These are phyloP conservation scores for Lagenaria siceraria DNA, from an alignment of 306 rosid genomes.

Conservation along the genomic window DNA sequence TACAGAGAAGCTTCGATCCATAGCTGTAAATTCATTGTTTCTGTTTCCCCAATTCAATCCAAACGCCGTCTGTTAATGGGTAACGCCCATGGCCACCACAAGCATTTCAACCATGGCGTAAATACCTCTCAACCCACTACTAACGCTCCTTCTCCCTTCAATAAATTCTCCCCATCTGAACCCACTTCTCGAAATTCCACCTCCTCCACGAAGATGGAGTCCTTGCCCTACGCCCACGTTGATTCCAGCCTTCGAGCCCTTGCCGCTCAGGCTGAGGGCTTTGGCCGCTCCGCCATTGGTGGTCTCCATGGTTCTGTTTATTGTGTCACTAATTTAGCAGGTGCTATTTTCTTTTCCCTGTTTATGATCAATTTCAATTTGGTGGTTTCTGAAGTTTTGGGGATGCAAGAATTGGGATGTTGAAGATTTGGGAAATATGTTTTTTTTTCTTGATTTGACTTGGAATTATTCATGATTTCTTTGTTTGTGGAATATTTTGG, in stretches of 20 bases:
- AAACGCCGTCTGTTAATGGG: slow-evolving; percentile 38
- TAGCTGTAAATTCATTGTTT: no score
- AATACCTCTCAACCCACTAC: slow-evolving; percentile 1
- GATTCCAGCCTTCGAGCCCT: slow-evolving; percentile 63
- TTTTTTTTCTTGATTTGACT: not conserved
- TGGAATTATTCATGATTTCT: not conserved
- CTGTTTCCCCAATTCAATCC: not conserved
- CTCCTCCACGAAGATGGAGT: slow-evolving; percentile 18
- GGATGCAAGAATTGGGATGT: not conserved
- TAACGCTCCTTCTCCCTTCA: slow-evolving; percentile 14
- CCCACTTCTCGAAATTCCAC: slow-evolving; percentile 10
- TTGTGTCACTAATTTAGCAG: slow-evolving; percentile 63
- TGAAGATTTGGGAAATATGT: not conserved
- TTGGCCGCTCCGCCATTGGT: slow-evolving; percentile 71
- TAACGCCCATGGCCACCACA: slow-evolving; percentile 35
- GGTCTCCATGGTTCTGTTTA: slow-evolving; percentile 71
- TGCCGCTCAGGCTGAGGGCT: slow-evolving; percentile 78
- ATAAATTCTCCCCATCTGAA: slow-evolving; percentile 16
- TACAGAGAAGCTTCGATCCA: not conserved
- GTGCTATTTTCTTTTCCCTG: slow-evolving; percentile 11
- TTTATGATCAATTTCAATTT: not conserved
- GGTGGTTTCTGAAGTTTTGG: not conserved
- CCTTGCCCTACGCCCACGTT: slow-evolving; percentile 56
- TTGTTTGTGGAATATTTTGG: not conserved
- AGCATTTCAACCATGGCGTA: slow-evolving; percentile 20